These are phyloP conservation scores for Coemansia sp. DNA, from an alignment of 192 early-diverging fungal genomes.

Conservation along the genomic window DNA sequence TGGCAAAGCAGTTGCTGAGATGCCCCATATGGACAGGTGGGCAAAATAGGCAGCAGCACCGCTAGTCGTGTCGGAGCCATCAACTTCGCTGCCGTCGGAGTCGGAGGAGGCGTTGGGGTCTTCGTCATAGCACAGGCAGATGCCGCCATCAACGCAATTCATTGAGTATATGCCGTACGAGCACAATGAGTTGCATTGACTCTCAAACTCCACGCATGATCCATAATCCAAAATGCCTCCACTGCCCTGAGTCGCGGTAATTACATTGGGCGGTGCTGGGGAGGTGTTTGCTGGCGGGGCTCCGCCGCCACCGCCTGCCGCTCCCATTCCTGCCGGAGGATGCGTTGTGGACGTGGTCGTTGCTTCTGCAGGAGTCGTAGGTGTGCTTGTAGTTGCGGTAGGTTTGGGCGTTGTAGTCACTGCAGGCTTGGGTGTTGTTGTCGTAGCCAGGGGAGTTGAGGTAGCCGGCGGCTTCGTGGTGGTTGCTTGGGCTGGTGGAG, in stretches of 20 bases:
- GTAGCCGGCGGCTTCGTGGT: conserved; percentile 4
- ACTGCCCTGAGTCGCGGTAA: conserved; percentile 37
- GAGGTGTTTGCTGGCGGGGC: conserved; percentile 9
- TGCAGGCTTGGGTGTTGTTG: conserved; percentile 2
- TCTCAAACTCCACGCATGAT: conserved; percentile 40
- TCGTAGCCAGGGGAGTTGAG: conserved; percentile 6
- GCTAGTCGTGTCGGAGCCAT: conserved; percentile 3
- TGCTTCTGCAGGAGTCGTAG: conserved; percentile 1
- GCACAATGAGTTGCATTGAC: conserved; percentile 43
- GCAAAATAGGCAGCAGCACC: conserved; percentile 6
- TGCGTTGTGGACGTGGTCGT: neutral
- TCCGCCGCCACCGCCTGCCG: conserved; percentile 36
- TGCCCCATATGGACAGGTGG: conserved; percentile 13
- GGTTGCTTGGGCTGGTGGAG: conserved; percentile 1
- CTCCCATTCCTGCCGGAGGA: conserved; percentile 9
- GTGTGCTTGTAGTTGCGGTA: neutral
- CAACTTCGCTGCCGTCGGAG: conserved; percentile 1
- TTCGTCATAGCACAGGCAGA: conserved; percentile 40
- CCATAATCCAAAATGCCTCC: conserved; percentile 45
- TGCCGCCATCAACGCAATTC: conserved; percentile 39
- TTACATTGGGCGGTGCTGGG: conserved; percentile 22
- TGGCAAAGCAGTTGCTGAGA: conserved; percentile 14
- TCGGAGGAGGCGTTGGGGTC: conserved; percentile 16
- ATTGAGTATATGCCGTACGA: conserved; percentile 39
- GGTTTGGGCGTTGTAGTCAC: neutral